phyloP scores from a whole-genome alignment of 352 stramenopile species.

The Globisporangium polare region DNA sequence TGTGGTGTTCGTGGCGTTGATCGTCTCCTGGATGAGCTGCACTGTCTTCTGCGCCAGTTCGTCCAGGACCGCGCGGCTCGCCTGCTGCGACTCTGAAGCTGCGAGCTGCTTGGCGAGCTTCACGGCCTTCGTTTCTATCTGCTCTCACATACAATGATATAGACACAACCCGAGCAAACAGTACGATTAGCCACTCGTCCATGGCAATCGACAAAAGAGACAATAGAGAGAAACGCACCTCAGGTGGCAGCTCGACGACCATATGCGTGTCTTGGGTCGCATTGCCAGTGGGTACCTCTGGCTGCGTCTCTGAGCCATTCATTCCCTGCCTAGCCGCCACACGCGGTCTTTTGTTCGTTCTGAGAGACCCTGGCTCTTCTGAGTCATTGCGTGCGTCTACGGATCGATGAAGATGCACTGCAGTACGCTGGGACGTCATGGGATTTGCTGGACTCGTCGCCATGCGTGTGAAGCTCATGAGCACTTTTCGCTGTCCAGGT shows the following conservation, averaged over 20 bases:
- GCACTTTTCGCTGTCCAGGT: constrained; percentile 3
- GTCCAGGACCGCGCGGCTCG: constrained; percentile 23
- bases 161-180: neutral
- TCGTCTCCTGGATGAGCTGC: constrained; percentile 49
- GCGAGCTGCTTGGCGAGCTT: constrained; percentile 41
- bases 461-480: constrained; percentile 13
- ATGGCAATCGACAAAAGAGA: neutral
- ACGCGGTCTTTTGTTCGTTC: neutral
- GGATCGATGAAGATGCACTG: neutral
- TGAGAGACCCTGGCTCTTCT: neutral
- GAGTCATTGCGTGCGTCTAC: neutral
- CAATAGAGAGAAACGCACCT: neutral
- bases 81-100: constrained; percentile 11
- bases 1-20: constrained; percentile 54
- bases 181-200: neutral
- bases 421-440: neutral
- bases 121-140: constrained; percentile 43
- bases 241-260: neutral
- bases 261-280: neutral
- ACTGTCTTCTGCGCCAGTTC: constrained; percentile 26
- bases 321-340: neutral
- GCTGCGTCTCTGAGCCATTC: neutral
- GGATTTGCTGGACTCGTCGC: neutral
- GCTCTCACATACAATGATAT: neutral
- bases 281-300: neutral